phyloP scores from a whole-genome alignment of 2,329 filamentous ascomycete species.

The Diplodia intermedia region DNA sequence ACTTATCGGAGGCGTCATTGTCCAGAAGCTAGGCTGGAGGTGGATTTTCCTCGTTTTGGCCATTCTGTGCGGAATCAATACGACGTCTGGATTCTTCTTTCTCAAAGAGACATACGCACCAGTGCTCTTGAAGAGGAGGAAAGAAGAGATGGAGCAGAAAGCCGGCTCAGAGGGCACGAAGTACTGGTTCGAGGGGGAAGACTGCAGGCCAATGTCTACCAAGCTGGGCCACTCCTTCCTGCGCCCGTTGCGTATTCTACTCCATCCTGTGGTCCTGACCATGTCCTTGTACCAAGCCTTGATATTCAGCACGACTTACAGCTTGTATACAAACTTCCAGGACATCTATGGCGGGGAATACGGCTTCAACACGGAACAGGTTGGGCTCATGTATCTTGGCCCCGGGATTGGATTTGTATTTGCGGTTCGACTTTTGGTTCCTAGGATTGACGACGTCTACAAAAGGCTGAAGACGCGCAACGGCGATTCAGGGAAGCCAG shows the following conservation, averaged over 20 bases:
- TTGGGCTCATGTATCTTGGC: conserved; percentile 55
- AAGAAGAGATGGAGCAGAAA: conserved; percentile 42
- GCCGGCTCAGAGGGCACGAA: conserved; percentile 47
- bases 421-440: conserved; percentile 55
- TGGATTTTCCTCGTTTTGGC: conserved; percentile 59
- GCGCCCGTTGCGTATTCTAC: conserved; percentile 52
- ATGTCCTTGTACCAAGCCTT: conserved; percentile 57
- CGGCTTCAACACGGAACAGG: conserved; percentile 55
- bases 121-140: conserved; percentile 43
- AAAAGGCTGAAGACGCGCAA: conserved; percentile 52
- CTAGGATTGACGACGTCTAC: conserved; percentile 57
- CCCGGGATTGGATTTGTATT: conserved; percentile 54
- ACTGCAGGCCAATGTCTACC: conserved; percentile 46
- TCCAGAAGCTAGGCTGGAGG: conserved; percentile 54
- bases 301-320: conserved; percentile 57
- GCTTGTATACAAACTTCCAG: conserved; percentile 58
- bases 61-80: conserved; percentile 53
- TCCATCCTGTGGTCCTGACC: conserved; percentile 55
- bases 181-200: conserved; percentile 54
- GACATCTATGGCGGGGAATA: conserved; percentile 54
- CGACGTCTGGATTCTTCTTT: conserved; percentile 52
- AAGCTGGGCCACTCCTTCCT: conserved; percentile 50
- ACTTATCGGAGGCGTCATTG: conserved; percentile 54
- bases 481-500: conserved; percentile 50
- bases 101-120: conserved; percentile 56